phyloP scores from a whole-genome alignment of 2,329 filamentous ascomycete genomes.

The Graphilbum ipis-grandicollis region DNA sequence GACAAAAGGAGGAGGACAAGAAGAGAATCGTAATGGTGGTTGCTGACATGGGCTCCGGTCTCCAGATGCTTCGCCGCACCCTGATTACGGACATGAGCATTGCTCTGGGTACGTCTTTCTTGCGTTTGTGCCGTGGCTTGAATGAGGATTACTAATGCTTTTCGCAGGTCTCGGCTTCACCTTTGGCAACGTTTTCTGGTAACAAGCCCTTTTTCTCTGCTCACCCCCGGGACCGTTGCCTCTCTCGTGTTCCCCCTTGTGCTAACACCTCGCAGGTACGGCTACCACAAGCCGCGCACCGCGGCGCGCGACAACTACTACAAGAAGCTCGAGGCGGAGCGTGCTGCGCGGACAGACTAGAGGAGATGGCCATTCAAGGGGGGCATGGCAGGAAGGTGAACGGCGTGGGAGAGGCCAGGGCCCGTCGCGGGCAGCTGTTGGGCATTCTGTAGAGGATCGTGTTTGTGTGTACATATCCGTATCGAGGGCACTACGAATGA shows the following conservation, averaged over 20 bases:
- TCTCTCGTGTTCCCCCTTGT: no score
- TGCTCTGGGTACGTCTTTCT: constrained; percentile 30
- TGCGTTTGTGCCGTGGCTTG: not conserved
- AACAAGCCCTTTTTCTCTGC: constrained; percentile 14
- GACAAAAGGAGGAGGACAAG: no score
- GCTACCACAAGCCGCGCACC: constrained; percentile 44
- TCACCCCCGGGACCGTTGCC: no score
- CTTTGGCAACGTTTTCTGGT: constrained; percentile 42
- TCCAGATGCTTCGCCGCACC: constrained; percentile 41
- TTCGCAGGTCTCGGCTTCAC: constrained; percentile 31
- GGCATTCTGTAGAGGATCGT: no score
- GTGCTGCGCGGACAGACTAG: constrained; percentile 17
- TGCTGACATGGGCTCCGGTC: constrained; percentile 2
- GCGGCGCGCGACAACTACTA: constrained; percentile 40
- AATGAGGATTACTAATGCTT: constrained; percentile 16
- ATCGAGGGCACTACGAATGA: no score
- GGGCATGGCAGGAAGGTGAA: no score
- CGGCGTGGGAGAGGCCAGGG: no score
- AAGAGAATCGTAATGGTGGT: not conserved
- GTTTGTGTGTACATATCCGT: no score
- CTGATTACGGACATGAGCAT: constrained; percentile 39
- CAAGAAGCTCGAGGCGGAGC: constrained; percentile 38
- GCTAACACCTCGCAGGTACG: constrained; percentile 28
- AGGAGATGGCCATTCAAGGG: no score
- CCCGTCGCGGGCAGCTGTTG: no score